Percentiles rank a stretch among this genome's conserved stretches.
These are phyloP conservation scores for Claviceps arundinis DNA, from an alignment of 2,329 filamentous ascomycete species.

Conservation along the genomic window DNA sequence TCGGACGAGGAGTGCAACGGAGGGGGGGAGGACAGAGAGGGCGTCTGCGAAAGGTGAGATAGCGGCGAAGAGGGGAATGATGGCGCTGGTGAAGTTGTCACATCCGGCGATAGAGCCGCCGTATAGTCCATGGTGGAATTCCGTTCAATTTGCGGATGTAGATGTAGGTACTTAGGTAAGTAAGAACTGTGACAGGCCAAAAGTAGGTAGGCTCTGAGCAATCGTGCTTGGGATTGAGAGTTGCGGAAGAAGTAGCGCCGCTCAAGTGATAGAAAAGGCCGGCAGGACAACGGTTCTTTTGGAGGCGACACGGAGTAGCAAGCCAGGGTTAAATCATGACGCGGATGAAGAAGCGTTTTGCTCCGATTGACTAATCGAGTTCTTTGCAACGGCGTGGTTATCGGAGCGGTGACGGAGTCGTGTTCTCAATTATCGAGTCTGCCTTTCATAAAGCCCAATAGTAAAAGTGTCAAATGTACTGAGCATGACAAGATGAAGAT, in stretches of 20 bases:
- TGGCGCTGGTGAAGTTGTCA: conserved; percentile 18
- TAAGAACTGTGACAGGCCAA: neutral
- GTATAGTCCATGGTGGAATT: neutral
- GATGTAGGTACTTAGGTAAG: neutral
- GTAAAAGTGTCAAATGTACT: neutral
- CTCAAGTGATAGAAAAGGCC: neutral
- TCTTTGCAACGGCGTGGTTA: no score
- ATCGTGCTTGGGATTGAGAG: neutral
- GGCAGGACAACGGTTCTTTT: neutral
- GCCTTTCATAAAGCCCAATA: neutral
- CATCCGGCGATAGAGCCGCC: conserved; percentile 12
- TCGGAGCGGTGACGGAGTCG: no score
- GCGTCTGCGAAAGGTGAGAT: conserved; percentile 39
- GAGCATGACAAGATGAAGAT: neutral
- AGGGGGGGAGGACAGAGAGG: conserved; percentile 18
- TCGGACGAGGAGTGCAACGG: conserved; percentile 31
- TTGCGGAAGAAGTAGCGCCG: neutral
- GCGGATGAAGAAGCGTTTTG: neutral
- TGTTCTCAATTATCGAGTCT: neutral
- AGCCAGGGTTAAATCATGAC: neutral
- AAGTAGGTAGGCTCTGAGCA: neutral
- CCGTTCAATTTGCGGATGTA: neutral
- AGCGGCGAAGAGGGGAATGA: conserved; percentile 39
- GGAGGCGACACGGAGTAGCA: neutral
- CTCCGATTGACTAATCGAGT: neutral